Evolutionary conservation across 2,329 filamentous ascomycete species (phyloP).

Genomic region (Dactylellina haptotyla): DNA sequence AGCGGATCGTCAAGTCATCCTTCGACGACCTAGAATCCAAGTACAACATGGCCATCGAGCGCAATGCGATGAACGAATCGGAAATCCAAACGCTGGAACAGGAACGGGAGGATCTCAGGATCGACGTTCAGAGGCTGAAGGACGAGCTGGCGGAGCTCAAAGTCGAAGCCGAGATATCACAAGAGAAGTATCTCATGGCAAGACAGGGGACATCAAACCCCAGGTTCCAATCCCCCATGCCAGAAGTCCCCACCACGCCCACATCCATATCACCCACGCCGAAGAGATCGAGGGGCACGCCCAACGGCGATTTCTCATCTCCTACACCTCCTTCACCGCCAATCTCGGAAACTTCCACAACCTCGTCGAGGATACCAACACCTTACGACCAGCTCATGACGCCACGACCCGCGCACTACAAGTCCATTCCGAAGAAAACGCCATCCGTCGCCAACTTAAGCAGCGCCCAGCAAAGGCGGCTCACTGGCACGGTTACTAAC

Average conservation of each 20-base stretch:
- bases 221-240: conserved; percentile 73
- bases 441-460: conserved; percentile 42
- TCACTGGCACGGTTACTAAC: conserved; percentile 59
- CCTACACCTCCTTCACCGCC: conserved; percentile 92
- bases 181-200: conserved; percentile 76
- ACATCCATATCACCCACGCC: conserved; percentile 87
- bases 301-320: conserved; percentile 70
- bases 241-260: conserved; percentile 81
- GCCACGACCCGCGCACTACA: conserved; percentile 66
- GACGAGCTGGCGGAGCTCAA: conserved; percentile 93
- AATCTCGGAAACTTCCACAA: conserved; percentile 83
- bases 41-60: conserved; percentile 92
- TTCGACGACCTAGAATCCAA: conserved; percentile 97
- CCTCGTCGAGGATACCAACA: conserved; percentile 67
- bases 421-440: conserved; percentile 60
- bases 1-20: conserved; percentile 92
- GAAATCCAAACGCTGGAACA: conserved; percentile 91
- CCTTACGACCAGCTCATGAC: conserved; percentile 66
- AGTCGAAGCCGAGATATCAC: conserved; percentile 92
- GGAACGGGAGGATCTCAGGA: conserved; percentile 86
- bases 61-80: conserved; percentile 91
- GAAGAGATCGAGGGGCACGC: conserved; percentile 66
- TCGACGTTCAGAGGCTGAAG: conserved; percentile 87
- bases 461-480: conserved; percentile 28
- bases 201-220: conserved; percentile 55